Conservation (phyloP, 352 stramenopile genomes). For the Pilasporangium apinafurcum region DNA sequence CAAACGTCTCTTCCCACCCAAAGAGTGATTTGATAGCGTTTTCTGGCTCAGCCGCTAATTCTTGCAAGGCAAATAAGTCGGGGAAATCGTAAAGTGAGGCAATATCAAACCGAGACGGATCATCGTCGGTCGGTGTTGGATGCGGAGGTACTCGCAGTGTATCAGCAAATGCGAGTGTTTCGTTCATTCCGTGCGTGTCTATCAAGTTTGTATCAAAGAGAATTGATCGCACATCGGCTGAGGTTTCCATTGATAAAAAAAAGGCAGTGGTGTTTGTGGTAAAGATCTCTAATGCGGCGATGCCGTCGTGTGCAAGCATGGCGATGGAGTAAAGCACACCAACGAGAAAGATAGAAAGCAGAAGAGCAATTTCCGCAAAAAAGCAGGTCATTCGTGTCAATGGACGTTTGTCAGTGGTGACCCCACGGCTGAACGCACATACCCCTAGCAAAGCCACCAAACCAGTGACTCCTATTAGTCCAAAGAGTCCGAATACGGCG, state of each 20-base stretch:
- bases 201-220: conserved; percentile 49
- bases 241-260: conserved; percentile 6
- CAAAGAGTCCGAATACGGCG: conserved; percentile 19
- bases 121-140: conserved; percentile 33
- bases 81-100: conserved; percentile 38
- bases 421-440: conserved; percentile 20
- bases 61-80: conserved; percentile 31
- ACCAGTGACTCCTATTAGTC: conserved; percentile 18
- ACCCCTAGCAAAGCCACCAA: conserved; percentile 20
- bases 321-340: conserved; percentile 43
- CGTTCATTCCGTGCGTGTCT: conserved; percentile 13
- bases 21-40: conserved; percentile 34
- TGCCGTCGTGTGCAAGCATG: conserved; percentile 42
- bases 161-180: conserved; percentile 49
- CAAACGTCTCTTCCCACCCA: conserved; percentile 44
- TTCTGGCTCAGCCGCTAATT: conserved; percentile 3
- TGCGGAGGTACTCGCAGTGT: conserved; percentile 55
- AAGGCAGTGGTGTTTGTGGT: conserved; percentile 25
- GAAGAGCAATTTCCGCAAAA: conserved; percentile 28
- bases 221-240: conserved; percentile 17
- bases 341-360: conserved; percentile 32
- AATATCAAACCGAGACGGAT: conserved; percentile 33
- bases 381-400: conserved; percentile 32
- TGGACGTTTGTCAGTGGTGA: conserved; percentile 29
- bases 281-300: conserved; percentile 30